A percentile compares a stretch with the other conserved stretches of the same genome.
Evolutionary conservation across 1,139 yeast species (phyloP).

Genomic region (Trichomonascaceae sp.): DNA sequence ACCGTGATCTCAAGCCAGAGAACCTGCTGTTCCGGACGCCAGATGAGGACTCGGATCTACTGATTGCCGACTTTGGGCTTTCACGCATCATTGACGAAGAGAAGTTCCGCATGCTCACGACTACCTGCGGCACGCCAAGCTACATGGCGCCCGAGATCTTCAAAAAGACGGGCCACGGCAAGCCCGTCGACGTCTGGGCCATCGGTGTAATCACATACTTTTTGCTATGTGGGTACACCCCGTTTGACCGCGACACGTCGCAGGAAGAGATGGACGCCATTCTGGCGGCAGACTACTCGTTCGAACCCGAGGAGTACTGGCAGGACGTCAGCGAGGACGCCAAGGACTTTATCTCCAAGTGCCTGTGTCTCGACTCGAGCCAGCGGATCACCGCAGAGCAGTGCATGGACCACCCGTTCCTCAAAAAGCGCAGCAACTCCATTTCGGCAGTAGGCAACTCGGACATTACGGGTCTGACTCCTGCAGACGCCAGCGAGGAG

Average conservation of each 20-base stretch:
- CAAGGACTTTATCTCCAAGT: conserved; percentile 42
- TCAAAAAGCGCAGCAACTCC: no score
- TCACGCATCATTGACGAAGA: conserved; percentile 36
- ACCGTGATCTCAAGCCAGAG: conserved; percentile 90
- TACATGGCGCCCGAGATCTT: conserved; percentile 66
- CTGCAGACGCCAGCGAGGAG: conserved; percentile 5
- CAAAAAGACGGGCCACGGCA: conserved; percentile 40
- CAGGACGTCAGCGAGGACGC: conserved; percentile 40
- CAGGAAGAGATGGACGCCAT: conserved; percentile 59
- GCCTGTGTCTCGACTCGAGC: conserved; percentile 37
- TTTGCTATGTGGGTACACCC: conserved; percentile 63
- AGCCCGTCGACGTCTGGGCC: conserved; percentile 64
- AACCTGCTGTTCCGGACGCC: conserved; percentile 49
- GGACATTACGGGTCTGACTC: conserved; percentile 3
- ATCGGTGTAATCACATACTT: conserved; percentile 62
- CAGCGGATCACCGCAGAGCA: conserved; percentile 37
- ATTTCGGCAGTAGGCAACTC: no score
- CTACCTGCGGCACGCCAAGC: conserved; percentile 53
- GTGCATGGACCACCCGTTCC: conserved; percentile 38
- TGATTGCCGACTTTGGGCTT: conserved; percentile 65
- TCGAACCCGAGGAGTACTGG: conserved; percentile 53
- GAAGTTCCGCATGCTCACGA: conserved; percentile 37
- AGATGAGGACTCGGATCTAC: conserved; percentile 34
- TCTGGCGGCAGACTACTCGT: conserved; percentile 39
- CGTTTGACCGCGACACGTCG: conserved; percentile 65